A percentile compares a stretch with the other conserved stretches of the same genome.
These are phyloP conservation scores for Mitragyna speciosa DNA, from an alignment of 257 asterid species.

Conservation along the genomic window DNA sequence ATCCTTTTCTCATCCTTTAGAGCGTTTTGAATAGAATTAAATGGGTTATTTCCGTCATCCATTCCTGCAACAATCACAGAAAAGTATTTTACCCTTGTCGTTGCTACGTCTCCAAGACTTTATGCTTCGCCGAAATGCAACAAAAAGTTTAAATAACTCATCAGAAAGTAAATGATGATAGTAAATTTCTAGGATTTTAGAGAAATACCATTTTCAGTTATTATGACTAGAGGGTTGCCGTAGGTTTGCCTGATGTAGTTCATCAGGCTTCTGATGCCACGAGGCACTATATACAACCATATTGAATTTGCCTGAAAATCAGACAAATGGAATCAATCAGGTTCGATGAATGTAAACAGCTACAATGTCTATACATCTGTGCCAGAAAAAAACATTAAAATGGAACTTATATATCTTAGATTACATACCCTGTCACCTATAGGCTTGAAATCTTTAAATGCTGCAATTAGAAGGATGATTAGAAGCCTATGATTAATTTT, in stretches of 20 bases:
- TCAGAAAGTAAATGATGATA: not conserved
- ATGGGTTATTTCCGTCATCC: slow-evolving; percentile 67
- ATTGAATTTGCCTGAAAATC: slow-evolving; percentile 69
- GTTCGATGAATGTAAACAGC: not conserved
- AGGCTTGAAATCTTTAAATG: slow-evolving; percentile 36
- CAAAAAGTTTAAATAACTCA: not conserved
- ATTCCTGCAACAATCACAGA: slow-evolving; percentile 46
- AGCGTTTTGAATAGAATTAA: slow-evolving; percentile 39
- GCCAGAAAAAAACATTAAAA: not conserved
- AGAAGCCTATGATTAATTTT: not conserved
- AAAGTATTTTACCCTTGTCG: not conserved
- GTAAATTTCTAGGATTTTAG: not conserved
- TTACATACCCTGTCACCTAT: slow-evolving; percentile 44
- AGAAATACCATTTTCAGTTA: slow-evolving; percentile 77
- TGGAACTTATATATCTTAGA: not conserved
- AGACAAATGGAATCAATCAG: not conserved
- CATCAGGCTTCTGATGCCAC: slow-evolving; percentile 74
- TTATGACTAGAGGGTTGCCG: slow-evolving; percentile 65
- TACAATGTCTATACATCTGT: not conserved
- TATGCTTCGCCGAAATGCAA: not conserved
- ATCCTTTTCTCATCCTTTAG: slow-evolving; percentile 72
- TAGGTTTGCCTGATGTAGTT: slow-evolving; percentile 67
- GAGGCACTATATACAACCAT: slow-evolving; percentile 87
- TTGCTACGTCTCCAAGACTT: not conserved
- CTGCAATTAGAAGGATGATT: slow-evolving; percentile 30